phyloP scores from a whole-genome alignment of 441 rosid species.

The Cnidoscolus chayamansa region DNA sequence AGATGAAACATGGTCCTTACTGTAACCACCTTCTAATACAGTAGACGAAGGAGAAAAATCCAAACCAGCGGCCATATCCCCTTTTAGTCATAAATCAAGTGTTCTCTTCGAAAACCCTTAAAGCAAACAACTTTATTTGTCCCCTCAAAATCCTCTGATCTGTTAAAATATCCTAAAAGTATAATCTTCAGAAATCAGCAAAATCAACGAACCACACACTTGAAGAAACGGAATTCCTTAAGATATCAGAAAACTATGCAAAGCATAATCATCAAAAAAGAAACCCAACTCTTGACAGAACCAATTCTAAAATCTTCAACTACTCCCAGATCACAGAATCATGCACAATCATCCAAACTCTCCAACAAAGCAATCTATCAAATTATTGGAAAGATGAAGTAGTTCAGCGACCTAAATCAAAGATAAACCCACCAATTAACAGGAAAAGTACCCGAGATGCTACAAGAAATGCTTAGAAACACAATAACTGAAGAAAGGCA shows the following conservation, averaged over 20 bases:
- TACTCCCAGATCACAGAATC: constrained; percentile 22
- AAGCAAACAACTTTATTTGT: constrained; percentile 6
- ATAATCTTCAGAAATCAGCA: constrained; percentile 19
- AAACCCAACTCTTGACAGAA: constrained; percentile 20
- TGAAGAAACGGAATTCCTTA: constrained; percentile 18
- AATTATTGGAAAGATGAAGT: background rate
- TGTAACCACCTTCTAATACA: constrained; percentile 50
- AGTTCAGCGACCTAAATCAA: background rate
- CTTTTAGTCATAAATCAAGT: constrained; percentile 44
- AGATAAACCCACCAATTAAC: background rate
- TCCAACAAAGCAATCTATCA: background rate
- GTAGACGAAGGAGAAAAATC: constrained; percentile 55
- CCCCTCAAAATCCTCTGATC: background rate
- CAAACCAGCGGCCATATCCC: constrained; percentile 56
- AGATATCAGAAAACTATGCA: constrained; percentile 8
- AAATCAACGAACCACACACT: constrained; percentile 21
- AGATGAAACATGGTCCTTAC: constrained; percentile 37
- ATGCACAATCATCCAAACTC: constrained; percentile 12
- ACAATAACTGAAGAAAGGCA: background rate
- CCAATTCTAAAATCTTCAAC: constrained; percentile 14
- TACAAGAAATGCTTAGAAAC: background rate
- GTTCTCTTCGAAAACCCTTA: constrained; percentile 19
- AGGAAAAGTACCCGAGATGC: background rate
- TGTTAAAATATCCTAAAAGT: constrained; percentile 18
- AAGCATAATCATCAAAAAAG: constrained; percentile 20